Base-by-base conservation (phyloP, 257 asterid genomes). In the Solanum acaule region DNA sequence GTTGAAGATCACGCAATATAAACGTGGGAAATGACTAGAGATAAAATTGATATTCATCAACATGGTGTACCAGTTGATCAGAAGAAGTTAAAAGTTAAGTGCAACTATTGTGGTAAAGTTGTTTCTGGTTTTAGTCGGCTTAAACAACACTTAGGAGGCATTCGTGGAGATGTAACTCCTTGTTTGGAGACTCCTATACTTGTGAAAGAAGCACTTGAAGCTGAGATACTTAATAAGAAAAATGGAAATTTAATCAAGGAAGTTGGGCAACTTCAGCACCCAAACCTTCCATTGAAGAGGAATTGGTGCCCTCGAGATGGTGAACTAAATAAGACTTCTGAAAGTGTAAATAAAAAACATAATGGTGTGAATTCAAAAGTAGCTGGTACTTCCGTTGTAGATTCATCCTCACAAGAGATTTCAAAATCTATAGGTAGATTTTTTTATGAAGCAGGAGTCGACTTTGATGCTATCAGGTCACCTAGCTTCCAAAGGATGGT, bases 401-500 rank as follows among this genome's bases (percentile, higher is more conserved):
- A 86, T 25, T 33, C 90, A 11, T 67, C 34, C 49, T 20, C 86
- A 10, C 81, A 71, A 34, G 89, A 90, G 31, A 75, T 88, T 3
- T 93, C 93, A 63, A 88, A 84, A 88, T 25, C 31, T 33, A 89
- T 92, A 16, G 93, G 93, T 12, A 91, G 94, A 88, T 93, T 93
- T 87, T 87, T 95, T 25, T 90, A 88, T 22, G 96, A 95, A 87
- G 92, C 79, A 11, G 93, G 93, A 38, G 31, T 92, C 10, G 95
- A 93, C 71, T 81, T 92, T 12, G 49, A 89, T 35, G 91, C 87
- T 11, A 87, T 88, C 27, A 87, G 87, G 70, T 86, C 88, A 7
- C 92, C 91, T 27, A 92, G 90, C 92, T 95, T 95, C 87, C 87
- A 38, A 83, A 86, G 49, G 52, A 91, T 93, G 95, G 42, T 92